A percentile compares a stretch with the other conserved stretches of the same genome.
These are phyloP conservation scores for Hyphodiscus sp. DNA, from an alignment of 2,329 filamentous ascomycete genomes.

Conservation along the genomic window DNA sequence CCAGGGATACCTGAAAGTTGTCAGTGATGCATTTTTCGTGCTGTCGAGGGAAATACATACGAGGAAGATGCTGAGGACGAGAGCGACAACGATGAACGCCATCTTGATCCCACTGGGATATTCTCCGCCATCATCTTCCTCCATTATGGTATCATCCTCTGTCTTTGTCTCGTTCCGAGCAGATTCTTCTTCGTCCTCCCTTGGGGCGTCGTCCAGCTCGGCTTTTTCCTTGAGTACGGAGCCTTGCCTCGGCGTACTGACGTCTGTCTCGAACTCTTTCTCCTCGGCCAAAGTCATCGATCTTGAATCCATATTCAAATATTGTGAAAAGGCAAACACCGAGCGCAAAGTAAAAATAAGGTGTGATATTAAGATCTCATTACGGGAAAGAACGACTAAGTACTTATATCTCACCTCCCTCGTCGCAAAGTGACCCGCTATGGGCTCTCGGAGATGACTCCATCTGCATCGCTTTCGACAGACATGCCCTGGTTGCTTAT, in stretches of 20 bases:
- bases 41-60: conserved; percentile 11
- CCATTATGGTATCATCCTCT: neutral
- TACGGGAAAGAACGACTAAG: neutral
- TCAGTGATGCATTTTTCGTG: conserved; percentile 1
- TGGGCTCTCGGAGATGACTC: too few relatives aligned
- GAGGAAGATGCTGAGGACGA: conserved; percentile 44
- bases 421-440: neutral
- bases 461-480: too few relatives aligned
- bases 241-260: neutral
- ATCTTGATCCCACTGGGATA: conserved; percentile 26
- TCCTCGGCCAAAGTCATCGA: neutral
- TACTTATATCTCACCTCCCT: neutral
- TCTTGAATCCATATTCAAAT: neutral
- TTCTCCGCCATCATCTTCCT: conserved; percentile 15
- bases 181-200: neutral
- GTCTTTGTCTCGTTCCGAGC: neutral
- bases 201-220: neutral
- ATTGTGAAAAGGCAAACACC: neutral
- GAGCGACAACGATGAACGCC: conserved; percentile 39
- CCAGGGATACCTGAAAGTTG: conserved; percentile 23
- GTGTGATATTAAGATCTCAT: neutral
- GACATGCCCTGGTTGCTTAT: too few relatives aligned
- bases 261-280: neutral
- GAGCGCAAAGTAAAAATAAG: neutral
- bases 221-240: neutral